Evolutionary conservation across 768 basidiomycete species (phyloP), one percentile per base, ranked within the genome.

Genomic region (Myochromella boudieri): DNA sequence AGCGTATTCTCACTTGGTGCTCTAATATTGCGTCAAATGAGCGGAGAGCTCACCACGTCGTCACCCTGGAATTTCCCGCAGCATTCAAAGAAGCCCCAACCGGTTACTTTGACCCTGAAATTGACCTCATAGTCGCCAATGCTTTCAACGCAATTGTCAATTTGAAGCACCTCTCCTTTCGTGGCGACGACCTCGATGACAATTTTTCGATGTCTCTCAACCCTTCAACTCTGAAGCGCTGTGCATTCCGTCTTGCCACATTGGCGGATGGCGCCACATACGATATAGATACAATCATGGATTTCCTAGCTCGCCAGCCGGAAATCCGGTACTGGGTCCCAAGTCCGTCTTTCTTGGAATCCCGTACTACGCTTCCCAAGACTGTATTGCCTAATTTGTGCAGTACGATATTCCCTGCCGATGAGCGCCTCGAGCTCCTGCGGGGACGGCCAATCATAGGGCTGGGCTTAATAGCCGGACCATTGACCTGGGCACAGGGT

Each of bases 111-210:
- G 24, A 18, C 17, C 4, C 17, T 2, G 29, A 22, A 5, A 18
- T 26, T 12, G 24, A 38, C 21, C n/a, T 29, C 28, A 37, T 31
- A 4, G 39, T 46, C 15, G 33, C 47, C 1, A n/a, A 12, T 1
- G 47, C 33, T 3, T 48, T 48, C 32, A 48, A 32, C 14, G 47
- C 47, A 1, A 48, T 48, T 28, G 26, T 48, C 20, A 48, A 48
- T 17, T 33, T 48, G 18, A 48, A 48, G 40, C 47, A 48, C 24
- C 32, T 48, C 9, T 48, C 33, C 20, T n/a, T 48, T 14, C 9
- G 29, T 34, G 6, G 33, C 18, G n/a, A n/a, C 3, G 40, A 36
- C 11, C 7, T 14, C 10, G 14, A 26, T 11, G 12, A 26, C 12
- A 22, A 39, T 18, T 5, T 18, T 12, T 6, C 37, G 8, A 24